Percentiles rank a stretch among this genome's conserved stretches.
These are phyloP conservation scores for Populus hybrid DNA, from an alignment of 441 rosid genomes.

Conservation along the genomic window DNA sequence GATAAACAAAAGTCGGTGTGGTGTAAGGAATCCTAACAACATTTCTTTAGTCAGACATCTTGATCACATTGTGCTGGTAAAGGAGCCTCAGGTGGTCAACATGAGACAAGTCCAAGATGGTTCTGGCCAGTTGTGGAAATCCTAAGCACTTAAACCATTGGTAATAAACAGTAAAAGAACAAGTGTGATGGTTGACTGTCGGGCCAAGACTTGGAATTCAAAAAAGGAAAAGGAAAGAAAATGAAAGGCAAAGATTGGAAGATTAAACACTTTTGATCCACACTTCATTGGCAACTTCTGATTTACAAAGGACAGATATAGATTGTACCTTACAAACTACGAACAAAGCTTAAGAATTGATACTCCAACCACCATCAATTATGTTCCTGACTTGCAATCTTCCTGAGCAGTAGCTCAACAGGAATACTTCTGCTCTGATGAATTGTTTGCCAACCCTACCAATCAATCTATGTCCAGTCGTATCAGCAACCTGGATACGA, in stretches of 20 bases:
- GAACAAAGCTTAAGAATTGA: background rate
- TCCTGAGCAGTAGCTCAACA: conserved; percentile 5
- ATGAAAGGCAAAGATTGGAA: background rate
- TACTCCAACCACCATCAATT: background rate
- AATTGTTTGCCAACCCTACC: background rate
- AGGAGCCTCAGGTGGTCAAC: background rate
- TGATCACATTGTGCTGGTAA: background rate
- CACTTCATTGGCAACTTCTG: background rate
- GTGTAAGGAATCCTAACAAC: background rate
- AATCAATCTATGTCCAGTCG: conserved; percentile 40
- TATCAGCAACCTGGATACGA: conserved; percentile 41
- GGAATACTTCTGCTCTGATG: conserved; percentile 14
- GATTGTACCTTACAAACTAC: background rate
- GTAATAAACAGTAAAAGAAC: background rate
- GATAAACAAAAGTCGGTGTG: background rate
- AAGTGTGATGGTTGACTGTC: background rate
- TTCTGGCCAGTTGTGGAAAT: background rate
- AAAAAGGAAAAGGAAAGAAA: background rate
- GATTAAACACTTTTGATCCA: background rate
- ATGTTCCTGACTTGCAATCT: conserved; percentile 11
- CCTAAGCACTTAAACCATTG: background rate
- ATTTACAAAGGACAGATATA: background rate
- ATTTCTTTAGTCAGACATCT: background rate
- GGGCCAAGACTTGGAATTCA: background rate
- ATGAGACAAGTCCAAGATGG: background rate